These are phyloP conservation scores for Tuber aestivum DNA, from an alignment of 495 filamentous ascomycete genomes.

Conservation along the genomic window DNA sequence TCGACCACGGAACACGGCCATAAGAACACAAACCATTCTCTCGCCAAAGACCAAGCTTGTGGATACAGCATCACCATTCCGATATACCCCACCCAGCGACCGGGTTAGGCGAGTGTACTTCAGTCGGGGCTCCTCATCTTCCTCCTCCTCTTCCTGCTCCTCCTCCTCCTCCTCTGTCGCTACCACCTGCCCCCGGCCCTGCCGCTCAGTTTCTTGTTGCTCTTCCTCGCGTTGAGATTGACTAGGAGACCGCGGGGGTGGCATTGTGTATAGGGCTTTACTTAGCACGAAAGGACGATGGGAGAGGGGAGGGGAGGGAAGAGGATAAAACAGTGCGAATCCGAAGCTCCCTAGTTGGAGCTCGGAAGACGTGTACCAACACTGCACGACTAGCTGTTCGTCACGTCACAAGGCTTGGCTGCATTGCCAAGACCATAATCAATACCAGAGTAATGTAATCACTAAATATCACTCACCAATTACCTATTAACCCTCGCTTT, in stretches of 20 bases:
- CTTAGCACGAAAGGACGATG: neutral
- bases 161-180: constrained; percentile 14
- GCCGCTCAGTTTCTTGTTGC: neutral
- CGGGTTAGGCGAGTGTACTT: constrained; percentile 85
- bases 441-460: neutral
- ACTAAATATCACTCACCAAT: neutral
- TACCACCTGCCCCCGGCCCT: neutral
- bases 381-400: neutral
- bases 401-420: neutral
- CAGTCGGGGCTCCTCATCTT: constrained; percentile 91
- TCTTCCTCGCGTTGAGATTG: constrained; percentile 3
- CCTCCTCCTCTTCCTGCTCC: constrained; percentile 70
- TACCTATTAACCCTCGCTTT: neutral
- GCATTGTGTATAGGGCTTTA: constrained; percentile 12
- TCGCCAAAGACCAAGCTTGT: constrained; percentile 82
- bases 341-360: neutral
- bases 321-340: neutral
- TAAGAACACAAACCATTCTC: constrained; percentile 68
- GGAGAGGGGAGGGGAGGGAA: neutral
- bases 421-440: neutral
- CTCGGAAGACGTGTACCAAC: neutral
- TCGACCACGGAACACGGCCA: constrained; percentile 4
- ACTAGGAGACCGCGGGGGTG: neutral
- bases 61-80: constrained; percentile 91
- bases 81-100: constrained; percentile 71